Evolutionary conservation across 257 asterid species (phyloP).

Genomic region (Voacanga thouarsii): DNA sequence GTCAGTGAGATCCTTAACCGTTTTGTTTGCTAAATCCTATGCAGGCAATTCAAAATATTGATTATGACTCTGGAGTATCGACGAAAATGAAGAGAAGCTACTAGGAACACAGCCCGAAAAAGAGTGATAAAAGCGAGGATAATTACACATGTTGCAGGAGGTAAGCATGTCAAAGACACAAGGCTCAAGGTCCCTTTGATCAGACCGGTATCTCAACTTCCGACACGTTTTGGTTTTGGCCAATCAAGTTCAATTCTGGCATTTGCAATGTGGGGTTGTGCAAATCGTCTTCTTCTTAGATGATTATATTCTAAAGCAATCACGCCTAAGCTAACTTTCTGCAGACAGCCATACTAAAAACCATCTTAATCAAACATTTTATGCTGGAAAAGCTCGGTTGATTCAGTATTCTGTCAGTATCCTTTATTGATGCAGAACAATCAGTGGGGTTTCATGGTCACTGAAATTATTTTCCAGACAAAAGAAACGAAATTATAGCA

Average conservation of each 20-base stretch:
- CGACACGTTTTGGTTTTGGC: conserved; percentile 21
- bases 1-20: neutral
- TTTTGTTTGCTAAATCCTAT: neutral
- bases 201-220: conserved; percentile 17
- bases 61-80: neutral
- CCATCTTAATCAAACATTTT: neutral
- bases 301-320: neutral
- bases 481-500: neutral
- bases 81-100: neutral
- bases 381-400: neutral
- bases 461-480: neutral
- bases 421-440: conserved; percentile 10
- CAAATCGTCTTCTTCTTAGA: neutral
- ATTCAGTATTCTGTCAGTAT: neutral
- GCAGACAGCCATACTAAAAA: conserved; percentile 9
- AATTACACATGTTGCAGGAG: neutral
- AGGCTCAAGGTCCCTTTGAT: conserved; percentile 26
- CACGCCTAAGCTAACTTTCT: neutral
- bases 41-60: neutral
- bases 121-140: conserved; percentile 10
- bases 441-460: neutral
- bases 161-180: conserved; percentile 18
- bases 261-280: neutral
- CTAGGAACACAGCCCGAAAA: conserved; percentile 16
- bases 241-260: conserved; percentile 12